Evolutionary conservation across 2,329 filamentous ascomycete genomes (phyloP).

Genomic region (Microsporum ferrugineum): DNA sequence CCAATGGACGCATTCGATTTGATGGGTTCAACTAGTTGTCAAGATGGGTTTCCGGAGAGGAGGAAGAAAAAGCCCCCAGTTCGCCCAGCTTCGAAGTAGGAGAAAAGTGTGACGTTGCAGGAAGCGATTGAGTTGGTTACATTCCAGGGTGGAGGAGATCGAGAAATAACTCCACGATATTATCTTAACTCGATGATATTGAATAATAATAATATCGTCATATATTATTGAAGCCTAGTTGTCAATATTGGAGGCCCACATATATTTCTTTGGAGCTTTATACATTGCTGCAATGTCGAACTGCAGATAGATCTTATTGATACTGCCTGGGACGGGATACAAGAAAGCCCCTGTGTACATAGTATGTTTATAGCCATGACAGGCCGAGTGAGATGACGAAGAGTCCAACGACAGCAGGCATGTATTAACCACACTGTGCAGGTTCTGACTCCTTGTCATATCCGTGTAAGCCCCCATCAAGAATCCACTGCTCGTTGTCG

Average conservation of each 20-base stretch:
- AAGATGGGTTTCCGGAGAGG: not conserved
- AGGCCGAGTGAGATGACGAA: not conserved
- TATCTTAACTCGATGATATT: no score
- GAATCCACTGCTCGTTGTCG: conserved; percentile 39
- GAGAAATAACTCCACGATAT: not conserved
- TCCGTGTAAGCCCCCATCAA: conserved; percentile 35
- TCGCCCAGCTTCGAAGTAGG: not conserved
- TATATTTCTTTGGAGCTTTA: no score
- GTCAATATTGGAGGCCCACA: no score
- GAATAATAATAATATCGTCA: no score
- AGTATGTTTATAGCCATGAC: not conserved
- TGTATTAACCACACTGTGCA: not conserved
- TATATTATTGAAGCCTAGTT: no score
- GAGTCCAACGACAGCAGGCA: not conserved
- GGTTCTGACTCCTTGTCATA: conserved; percentile 15
- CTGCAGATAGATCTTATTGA: no score
- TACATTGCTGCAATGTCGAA: no score
- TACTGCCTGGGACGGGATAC: no score
- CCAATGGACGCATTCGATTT: not conserved
- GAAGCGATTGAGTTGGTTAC: not conserved
- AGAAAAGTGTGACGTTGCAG: not conserved
- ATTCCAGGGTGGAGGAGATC: not conserved
- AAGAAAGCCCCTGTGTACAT: not conserved
- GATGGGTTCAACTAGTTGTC: not conserved
- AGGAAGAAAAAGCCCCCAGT: not conserved